A percentile compares a stretch with the other conserved stretches of the same genome.
Evolutionary conservation across 2,329 filamentous ascomycete species (phyloP).

Genomic region (Aspergillus caelatus): DNA sequence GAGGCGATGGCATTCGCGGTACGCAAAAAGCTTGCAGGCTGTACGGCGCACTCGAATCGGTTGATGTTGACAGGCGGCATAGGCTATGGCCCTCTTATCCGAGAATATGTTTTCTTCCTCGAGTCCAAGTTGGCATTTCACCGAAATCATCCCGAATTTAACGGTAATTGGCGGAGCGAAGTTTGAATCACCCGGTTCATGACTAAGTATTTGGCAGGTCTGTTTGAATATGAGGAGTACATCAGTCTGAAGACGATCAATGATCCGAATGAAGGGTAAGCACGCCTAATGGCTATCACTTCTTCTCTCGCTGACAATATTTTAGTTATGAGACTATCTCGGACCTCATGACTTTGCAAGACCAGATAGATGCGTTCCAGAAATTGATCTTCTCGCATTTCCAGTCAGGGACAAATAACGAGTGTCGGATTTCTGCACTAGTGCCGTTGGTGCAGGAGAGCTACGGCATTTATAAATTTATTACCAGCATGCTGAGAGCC

Average conservation of each 20-base stretch:
- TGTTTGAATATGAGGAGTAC: slow-evolving; percentile 99
- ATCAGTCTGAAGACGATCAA: slow-evolving; percentile 97
- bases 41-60: background rate
- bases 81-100: slow-evolving; percentile 86
- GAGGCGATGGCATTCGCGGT: slow-evolving; percentile 81
- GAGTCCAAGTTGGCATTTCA: slow-evolving; percentile 96
- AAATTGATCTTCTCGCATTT: slow-evolving; percentile 99
- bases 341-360: slow-evolving; percentile 93
- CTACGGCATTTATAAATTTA: slow-evolving; percentile 99
- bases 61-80: slow-evolving; percentile 20
- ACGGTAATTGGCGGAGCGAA: slow-evolving; percentile 58
- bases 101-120: slow-evolving; percentile 95
- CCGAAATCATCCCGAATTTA: slow-evolving; percentile 95
- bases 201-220: slow-evolving; percentile 48
- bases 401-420: slow-evolving; percentile 86
- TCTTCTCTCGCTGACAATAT: slow-evolving; percentile 23
- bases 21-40: slow-evolving; percentile 22
- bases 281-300: slow-evolving; percentile 3
- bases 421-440: slow-evolving; percentile 91
- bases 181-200: background rate
- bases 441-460: slow-evolving; percentile 95
- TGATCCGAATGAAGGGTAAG: slow-evolving; percentile 92
- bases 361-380: slow-evolving; percentile 98
- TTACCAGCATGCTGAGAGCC: slow-evolving; percentile 97
- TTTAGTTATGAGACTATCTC: slow-evolving; percentile 82